Evolutionary conservation across 2,329 filamentous ascomycete genomes (phyloP).

Genomic region (Cordyceps pruinosa): DNA sequence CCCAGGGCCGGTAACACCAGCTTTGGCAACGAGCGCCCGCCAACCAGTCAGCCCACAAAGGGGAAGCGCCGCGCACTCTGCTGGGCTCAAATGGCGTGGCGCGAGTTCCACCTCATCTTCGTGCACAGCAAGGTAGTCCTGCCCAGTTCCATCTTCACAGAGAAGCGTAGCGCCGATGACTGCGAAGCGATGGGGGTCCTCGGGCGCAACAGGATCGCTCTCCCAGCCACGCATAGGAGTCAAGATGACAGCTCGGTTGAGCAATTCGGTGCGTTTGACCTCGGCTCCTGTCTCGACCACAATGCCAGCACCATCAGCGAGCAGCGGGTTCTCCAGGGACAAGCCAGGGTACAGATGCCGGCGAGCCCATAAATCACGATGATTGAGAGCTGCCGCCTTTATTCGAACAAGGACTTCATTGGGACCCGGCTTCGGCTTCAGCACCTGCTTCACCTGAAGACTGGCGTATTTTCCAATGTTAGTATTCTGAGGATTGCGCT

Average conservation of each 20-base stretch:
- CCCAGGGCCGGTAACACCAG: constrained; percentile 53
- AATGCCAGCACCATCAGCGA: constrained; percentile 74
- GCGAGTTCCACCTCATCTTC: constrained; percentile 68
- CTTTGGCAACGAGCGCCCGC: constrained; percentile 78
- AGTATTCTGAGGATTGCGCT: neutral
- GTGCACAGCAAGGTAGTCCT: constrained; percentile 65
- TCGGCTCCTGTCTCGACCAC: constrained; percentile 58
- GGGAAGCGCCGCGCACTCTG: constrained; percentile 77
- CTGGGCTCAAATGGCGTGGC: constrained; percentile 62
- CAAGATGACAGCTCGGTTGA: constrained; percentile 65
- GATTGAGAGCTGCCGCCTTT: constrained; percentile 78
- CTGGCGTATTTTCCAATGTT: constrained; percentile 25
- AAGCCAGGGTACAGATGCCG: constrained; percentile 85
- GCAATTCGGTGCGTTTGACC: constrained; percentile 31
- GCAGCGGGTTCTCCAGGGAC: constrained; percentile 68
- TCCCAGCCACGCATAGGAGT: constrained; percentile 76
- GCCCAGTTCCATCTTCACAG: constrained; percentile 57
- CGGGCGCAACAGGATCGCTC: constrained; percentile 63
- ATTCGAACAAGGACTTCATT: constrained; percentile 69
- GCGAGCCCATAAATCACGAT: constrained; percentile 89
- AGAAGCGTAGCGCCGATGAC: constrained; percentile 64
- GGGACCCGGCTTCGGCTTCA: constrained; percentile 55
- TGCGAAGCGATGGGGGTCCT: constrained; percentile 50
- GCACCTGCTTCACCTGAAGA: constrained; percentile 52
- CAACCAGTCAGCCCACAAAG: constrained; percentile 82